Evolutionary conservation across 441 rosid species (phyloP).

Genomic region (Euphorbia celastroides): DNA sequence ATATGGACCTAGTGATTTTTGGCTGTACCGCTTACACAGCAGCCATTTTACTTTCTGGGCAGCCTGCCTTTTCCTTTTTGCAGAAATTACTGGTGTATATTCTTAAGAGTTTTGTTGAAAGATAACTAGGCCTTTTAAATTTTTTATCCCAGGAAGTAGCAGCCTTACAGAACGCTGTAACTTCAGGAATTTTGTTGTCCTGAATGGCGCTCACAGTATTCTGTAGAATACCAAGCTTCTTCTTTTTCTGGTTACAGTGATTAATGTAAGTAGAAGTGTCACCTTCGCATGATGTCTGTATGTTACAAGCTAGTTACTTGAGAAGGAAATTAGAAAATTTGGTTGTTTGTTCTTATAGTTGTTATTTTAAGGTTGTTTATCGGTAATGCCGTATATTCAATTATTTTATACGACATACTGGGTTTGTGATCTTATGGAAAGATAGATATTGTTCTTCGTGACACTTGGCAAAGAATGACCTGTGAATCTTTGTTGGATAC

Average conservation of each 20-base stretch:
- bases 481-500: conserved; percentile 6
- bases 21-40: no score
- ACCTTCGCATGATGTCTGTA: not conserved
- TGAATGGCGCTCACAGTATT: not conserved
- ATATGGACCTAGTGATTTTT: not conserved
- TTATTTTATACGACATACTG: not conserved
- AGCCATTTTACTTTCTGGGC: not conserved
- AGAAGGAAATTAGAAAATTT: conserved; percentile 9
- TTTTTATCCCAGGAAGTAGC: not conserved
- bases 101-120: not conserved
- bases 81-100: not conserved
- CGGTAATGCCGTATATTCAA: not conserved
- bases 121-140: no score
- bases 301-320: conserved; percentile 3
- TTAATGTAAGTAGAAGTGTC: not conserved
- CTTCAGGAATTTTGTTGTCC: not conserved
- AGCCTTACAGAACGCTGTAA: not conserved
- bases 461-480: not conserved
- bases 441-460: not conserved
- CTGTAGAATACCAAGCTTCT: not conserved
- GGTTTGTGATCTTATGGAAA: not conserved
- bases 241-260: not conserved
- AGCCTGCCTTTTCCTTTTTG: not conserved
- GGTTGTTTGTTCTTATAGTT: not conserved
- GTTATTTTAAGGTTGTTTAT: not conserved